Evolutionary conservation across 768 basidiomycete genomes (phyloP).

Genomic region (Pleurotus salmoneostramineus): DNA sequence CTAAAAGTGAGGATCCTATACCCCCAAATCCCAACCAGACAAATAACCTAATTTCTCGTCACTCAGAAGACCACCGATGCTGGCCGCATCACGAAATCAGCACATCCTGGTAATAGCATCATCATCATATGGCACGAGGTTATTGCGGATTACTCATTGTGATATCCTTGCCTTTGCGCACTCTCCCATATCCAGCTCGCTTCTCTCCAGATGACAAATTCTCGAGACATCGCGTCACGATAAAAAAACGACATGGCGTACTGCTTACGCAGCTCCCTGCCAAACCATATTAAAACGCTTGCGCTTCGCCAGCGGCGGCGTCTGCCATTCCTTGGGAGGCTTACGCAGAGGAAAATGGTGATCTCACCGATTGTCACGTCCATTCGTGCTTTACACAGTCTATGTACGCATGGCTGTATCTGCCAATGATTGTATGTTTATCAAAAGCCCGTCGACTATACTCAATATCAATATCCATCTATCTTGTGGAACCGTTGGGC

Average conservation of each 20-base stretch:
- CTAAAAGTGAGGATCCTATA: slow-evolving; percentile 66
- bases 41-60: background rate
- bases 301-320: background rate
- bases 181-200: slow-evolving; percentile 54
- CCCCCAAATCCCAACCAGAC: background rate
- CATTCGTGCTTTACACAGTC: no score
- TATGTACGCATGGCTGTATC: no score
- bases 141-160: no score
- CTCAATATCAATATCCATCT: no score
- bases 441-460: no score
- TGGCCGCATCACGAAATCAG: slow-evolving; percentile 89
- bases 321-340: no score
- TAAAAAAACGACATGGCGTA: slow-evolving; percentile 90
- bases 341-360: no score
- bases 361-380: no score
- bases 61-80: slow-evolving; percentile 77
- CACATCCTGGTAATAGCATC: slow-evolving; percentile 80
- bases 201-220: slow-evolving; percentile 99
- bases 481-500: no score
- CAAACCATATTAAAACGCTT: slow-evolving; percentile 62
- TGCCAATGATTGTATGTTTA: no score
- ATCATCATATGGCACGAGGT: no score
- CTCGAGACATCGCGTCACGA: slow-evolving; percentile 93
- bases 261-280: slow-evolving; percentile 86
- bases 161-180: background rate